A percentile compares a stretch with the other conserved stretches of the same genome.
Conservation (phyloP, 78 protist species). For the Guillardia theta region DNA sequence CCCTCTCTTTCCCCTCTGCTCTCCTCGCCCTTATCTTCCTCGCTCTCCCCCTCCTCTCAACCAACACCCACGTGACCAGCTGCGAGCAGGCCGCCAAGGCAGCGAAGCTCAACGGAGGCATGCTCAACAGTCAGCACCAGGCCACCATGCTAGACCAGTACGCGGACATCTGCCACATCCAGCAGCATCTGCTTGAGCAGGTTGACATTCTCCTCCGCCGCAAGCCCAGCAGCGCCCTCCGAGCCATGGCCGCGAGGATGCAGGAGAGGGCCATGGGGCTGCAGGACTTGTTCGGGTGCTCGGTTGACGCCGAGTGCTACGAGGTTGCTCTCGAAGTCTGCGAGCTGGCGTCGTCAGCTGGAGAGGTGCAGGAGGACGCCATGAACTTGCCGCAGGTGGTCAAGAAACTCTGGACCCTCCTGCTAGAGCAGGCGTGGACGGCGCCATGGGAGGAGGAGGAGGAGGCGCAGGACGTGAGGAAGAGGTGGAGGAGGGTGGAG, state of each 20-base stretch:
- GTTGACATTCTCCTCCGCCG: background rate
- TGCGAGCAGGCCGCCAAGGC: slow-evolving; percentile 7
- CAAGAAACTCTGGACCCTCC: background rate
- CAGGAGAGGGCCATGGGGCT: background rate
- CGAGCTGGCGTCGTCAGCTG: background rate
- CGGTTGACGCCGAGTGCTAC: background rate
- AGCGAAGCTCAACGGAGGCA: background rate
- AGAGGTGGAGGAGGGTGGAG: too few species aligned
- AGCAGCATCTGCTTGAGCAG: background rate
- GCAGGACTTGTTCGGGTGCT: background rate
- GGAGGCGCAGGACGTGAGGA: too few species aligned
- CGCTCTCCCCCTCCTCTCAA: too few species aligned
- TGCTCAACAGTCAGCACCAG: background rate
- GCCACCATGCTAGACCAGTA: background rate
- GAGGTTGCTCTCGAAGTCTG: background rate
- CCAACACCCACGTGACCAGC: too few species aligned
- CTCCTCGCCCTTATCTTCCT: too few species aligned
- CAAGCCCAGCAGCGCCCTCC: background rate
- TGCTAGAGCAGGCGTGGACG: background rate
- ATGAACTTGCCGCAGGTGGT: background rate
- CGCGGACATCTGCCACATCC: background rate
- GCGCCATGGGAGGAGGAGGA: too few species aligned
- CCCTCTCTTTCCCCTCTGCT: too few species aligned
- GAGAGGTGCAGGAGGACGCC: background rate
- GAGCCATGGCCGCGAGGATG: background rate